phyloP scores from a whole-genome alignment of 169 alveolate species.

The Cyclospora cayetanensis region DNA sequence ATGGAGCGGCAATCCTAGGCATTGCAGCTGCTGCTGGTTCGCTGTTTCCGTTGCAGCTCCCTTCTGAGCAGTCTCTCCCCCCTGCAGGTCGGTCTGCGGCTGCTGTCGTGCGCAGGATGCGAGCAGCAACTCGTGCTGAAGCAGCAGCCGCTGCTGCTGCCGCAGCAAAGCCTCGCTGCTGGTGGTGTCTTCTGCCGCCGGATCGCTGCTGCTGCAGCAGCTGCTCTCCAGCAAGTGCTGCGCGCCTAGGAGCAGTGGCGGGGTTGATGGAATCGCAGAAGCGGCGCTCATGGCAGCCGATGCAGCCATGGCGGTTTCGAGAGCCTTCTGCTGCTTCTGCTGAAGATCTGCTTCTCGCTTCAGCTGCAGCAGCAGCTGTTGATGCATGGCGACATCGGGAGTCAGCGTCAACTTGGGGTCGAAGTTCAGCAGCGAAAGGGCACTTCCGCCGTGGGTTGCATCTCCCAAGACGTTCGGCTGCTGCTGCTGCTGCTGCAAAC shows the following conservation, averaged over 20 bases:
- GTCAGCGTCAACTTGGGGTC: constrained; percentile 38
- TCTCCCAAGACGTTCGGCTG: background rate
- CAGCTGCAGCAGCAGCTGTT: constrained; percentile 39
- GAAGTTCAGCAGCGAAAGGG: background rate
- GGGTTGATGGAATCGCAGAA: background rate
- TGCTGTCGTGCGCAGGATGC: constrained; percentile 38
- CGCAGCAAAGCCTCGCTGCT: constrained; percentile 56
- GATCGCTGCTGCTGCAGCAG: constrained; percentile 26
- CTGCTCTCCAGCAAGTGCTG: constrained; percentile 48
- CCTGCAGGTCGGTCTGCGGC: background rate
- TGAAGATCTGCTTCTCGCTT: constrained; percentile 6
- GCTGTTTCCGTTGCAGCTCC: constrained; percentile 3
- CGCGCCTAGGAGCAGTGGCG: constrained; percentile 28
- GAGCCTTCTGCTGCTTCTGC: background rate
- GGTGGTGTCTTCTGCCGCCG: constrained; percentile 17
- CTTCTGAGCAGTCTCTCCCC: background rate
- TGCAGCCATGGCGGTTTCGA: background rate
- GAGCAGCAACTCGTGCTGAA: constrained; percentile 25
- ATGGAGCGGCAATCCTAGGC: constrained; percentile 12
- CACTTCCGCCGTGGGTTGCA: background rate
- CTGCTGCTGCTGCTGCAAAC: constrained; percentile 51
- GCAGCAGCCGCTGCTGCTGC: constrained; percentile 41
- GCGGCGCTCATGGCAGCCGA: background rate
- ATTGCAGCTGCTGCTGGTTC: constrained; percentile 10
- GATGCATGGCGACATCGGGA: constrained; percentile 6